Evolutionary conservation across 2,329 filamentous ascomycete species (phyloP), one percentile per base, ranked within the genome.

Genomic region (Alternaria burnsii): DNA sequence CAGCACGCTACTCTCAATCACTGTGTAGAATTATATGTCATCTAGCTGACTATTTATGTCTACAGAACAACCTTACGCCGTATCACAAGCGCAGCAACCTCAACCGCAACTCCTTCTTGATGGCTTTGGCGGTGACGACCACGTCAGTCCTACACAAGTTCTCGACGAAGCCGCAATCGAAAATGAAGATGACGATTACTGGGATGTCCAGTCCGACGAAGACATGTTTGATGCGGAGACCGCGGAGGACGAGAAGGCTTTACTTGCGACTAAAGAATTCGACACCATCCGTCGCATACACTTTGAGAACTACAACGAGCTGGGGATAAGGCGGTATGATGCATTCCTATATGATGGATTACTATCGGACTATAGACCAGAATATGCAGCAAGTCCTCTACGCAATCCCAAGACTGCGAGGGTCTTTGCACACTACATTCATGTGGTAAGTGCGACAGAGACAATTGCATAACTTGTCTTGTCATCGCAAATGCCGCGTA

Each of bases 391-490:
- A 10, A 85, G 81, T 40, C 94, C 95, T 32, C 81, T 97, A 28
- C 91, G 89, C 68, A 93, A 97, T 66, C 86, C 88, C 3, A 89
- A 90, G 65, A 94, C 92, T 11, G 90, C 92, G 14, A 86, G 89
- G 30, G 89, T 97, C 7, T 98, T 98, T 76, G 90, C 90, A 76
- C 93, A 98, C 78, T 98, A 97, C 76, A 88, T 98, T 47, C 91
- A 93, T 68, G 90, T 95, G 7, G 70, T 72, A 65, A 63, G 70
- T 69, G n/a, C 20, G 20, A 32, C 24, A 18, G 12, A 10, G 32
- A 16, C 32, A 36, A 3, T 12, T 36, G 32, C 14, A 36, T 7
- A 8, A 36, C 5, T 6, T 36, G 32, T 36, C 32, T 22, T 10
- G 11, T 5, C 24, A 24, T 42, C 3, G 40, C 40, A 42, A 20